These are phyloP conservation scores for Gardenia jasminoides DNA, from an alignment of 257 asterid species.

Conservation along the genomic window DNA sequence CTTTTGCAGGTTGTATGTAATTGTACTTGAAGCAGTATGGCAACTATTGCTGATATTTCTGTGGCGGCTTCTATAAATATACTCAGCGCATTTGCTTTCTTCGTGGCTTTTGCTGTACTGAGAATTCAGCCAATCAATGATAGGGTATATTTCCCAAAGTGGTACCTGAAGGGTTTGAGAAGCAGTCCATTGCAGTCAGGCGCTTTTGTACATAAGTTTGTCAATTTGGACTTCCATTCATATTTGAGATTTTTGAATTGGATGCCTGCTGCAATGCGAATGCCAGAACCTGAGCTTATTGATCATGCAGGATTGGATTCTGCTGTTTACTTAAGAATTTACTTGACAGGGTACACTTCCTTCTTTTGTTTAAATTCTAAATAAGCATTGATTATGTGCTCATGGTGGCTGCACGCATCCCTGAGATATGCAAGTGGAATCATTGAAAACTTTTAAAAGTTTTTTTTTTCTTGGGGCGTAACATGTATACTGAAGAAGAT, in stretches of 20 bases:
- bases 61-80: conserved; percentile 78
- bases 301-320: conserved; percentile 97
- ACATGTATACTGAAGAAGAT: neutral
- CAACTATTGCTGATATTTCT: conserved; percentile 72
- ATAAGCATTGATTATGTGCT: conserved; percentile 8
- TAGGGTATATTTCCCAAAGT: conserved; percentile 93
- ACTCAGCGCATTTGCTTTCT: conserved; percentile 68
- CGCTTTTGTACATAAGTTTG: conserved; percentile 57
- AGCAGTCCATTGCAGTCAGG: conserved; percentile 70
- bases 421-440: neutral
- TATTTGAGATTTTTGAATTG: conserved; percentile 77
- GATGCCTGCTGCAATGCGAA: conserved; percentile 88
- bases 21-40: conserved; percentile 49
- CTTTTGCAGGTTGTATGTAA: conserved; percentile 16
- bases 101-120: conserved; percentile 80
- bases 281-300: conserved; percentile 95
- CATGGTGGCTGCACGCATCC: neutral
- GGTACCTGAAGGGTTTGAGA: conserved; percentile 91
- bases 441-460: neutral
- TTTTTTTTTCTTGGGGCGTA: neutral
- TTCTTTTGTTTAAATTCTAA: neutral
- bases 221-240: conserved; percentile 77
- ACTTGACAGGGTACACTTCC: conserved; percentile 75
- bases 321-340: conserved; percentile 83
- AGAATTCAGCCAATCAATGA: conserved; percentile 92